Base-by-base conservation (phyloP, 805 yeast species). In the Wickerhamiella azyma region DNA sequence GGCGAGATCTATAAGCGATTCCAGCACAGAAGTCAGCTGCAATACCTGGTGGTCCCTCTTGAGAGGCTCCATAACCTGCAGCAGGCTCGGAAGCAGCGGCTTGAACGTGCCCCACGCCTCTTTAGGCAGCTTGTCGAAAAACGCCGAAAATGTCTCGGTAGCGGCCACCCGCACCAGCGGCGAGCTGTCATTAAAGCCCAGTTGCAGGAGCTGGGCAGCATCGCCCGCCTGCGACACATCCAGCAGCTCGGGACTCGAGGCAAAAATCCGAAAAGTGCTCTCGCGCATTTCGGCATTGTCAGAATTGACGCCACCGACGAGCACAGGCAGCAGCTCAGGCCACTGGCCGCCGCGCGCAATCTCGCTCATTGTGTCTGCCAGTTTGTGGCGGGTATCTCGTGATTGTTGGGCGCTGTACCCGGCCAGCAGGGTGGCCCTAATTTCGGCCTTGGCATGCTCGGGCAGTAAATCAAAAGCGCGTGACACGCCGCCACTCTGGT, bases 361-460 rank as follows among this genome's bases (percentile, higher is more conserved):
- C 64, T 88, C 97, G 1, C 96, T 84, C 41, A 92, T 81, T 8
- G 94, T 94, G 67, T 92, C 98, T 2, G 96, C 79, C 41, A 92
- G 67, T 59, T 89, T 92, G 63, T 89, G 96, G 60, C 96, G 78
- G 28, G 85, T 85, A 51, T 75, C 76, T 50, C 76, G 76, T n/a
- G 81, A 67, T 59, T 80, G 85, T 49, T 71, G 79, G 2, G 75
- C 60, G 26, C 58, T 49, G 56, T 89, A 85, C 13, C 96, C 97
- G 48, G 72, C 72, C 53, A 88, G 68, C 33, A 89, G 71, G 18
- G 76, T 68, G 14, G 67, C 54, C 53, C 94, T 76, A 43, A 89
- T 76, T 57, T 80, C 81, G 33, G 57, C 61, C 49, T 76, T 70
- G 2, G 79, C 80, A 6, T 69, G 72, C 28, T 71, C 72, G 43